Percentiles rank a stretch among this genome's conserved stretches.
These are phyloP conservation scores for Fragaria ananassa DNA, from an alignment of 306 rosid species.

Conservation along the genomic window DNA sequence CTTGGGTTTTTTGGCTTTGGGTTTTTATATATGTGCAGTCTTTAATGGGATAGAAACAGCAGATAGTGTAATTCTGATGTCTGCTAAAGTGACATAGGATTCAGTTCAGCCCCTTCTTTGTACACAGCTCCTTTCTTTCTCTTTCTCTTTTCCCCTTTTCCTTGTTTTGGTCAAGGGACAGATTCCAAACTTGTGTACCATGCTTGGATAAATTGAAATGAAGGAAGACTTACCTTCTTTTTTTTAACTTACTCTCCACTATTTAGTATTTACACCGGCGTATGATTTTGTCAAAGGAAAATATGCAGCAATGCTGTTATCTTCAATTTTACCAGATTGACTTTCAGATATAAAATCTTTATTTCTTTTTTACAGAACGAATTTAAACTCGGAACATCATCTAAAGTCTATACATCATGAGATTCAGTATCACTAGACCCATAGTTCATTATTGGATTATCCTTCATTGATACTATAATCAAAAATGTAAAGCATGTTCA, in stretches of 20 bases:
- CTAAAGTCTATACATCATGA: too few species aligned
- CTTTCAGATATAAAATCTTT: too few species aligned
- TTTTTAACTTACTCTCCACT: neutral
- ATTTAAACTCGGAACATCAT: too few species aligned
- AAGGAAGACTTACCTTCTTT: conserved; percentile 8
- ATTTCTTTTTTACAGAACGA: too few species aligned
- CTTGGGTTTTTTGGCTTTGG: conserved; percentile 28
- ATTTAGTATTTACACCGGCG: too few species aligned
- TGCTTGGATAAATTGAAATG: conserved; percentile 28
- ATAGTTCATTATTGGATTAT: too few species aligned
- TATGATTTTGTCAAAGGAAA: neutral
- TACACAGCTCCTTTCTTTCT: conserved; percentile 8
- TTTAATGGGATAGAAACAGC: conserved; percentile 3
- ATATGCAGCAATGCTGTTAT: too few species aligned
- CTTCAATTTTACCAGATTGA: too few species aligned
- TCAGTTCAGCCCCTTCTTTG: conserved; percentile 19
- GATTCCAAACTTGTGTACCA: conserved; percentile 33
- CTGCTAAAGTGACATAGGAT: conserved; percentile 26
- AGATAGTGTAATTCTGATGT: conserved; percentile 16
- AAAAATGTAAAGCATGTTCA: too few species aligned
- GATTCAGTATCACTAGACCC: too few species aligned
- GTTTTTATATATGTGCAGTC: conserved; percentile 27
- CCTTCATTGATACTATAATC: too few species aligned
- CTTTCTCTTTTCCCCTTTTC: neutral
- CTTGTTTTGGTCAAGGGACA: conserved; percentile 28